Base-by-base conservation (phyloP, 1,139 yeast genomes). In the Geotrichum phurueaensis region DNA sequence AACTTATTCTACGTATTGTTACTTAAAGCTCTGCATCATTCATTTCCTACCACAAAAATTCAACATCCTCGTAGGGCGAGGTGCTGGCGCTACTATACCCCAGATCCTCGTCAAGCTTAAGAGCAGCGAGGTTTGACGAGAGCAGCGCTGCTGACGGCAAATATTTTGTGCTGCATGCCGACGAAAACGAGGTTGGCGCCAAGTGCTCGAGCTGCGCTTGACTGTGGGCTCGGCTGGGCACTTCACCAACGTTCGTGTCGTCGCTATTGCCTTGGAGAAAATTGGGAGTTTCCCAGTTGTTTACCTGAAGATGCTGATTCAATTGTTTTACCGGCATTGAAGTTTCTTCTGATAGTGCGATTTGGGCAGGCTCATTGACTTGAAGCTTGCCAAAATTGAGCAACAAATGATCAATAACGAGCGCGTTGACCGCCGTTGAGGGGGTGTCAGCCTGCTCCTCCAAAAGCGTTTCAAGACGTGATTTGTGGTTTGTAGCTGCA, bases 11-110 rank as follows among this genome's bases (percentile, higher is more conserved):
- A 39, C 18, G 22, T 39, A 39, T 4, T n/a, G 47, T 39, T 39
- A 39, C 22, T 6, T 9, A n/a, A 39, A 39, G 47, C 20, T 2
- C 18, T 39, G 5, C 6, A 12, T 13, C 15, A 33, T 33, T 15
- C 4, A 31, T 53, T 23, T 54, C 20, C 29, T 29, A 58, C 39
- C 48, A 43, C 15, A 58, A 51, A 43, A 58, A 58, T 31, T 54
- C 56, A 20, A 58, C 61, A 7, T 58, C 61, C 13, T 58, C 61
- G 29, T 58, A 58, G 3, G 58, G 12, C 20, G 61, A 58, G 3
- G 61, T 39, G 33, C 61, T 58, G 1, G 58, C 61, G n/a, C 55
- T 33, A 13, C 12, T 15, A n/a, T 7, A 20, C 47, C 18, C 12
- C 3, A 15, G 3, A n/a, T n/a, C 18, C 20, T 15, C 22, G 15